These are phyloP conservation scores for Tulasnella sp. DNA, from an alignment of 768 basidiomycete species.

Conservation along the genomic window DNA sequence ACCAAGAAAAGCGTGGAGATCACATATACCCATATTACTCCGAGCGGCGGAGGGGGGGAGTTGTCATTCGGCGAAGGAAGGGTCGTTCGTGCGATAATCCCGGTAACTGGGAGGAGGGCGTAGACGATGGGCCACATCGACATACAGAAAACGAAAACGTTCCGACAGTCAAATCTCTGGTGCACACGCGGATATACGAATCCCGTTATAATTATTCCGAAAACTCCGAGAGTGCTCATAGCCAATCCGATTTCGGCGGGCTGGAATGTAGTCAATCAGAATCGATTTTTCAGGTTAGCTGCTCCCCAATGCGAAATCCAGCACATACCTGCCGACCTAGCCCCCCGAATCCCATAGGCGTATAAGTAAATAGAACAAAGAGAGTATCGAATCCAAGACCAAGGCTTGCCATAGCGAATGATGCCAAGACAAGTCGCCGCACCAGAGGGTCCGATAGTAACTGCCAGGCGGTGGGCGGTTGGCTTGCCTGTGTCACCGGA, in stretches of 20 bases:
- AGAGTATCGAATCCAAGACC: slow-evolving; percentile 58
- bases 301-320: background rate
- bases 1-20: slow-evolving; percentile 9
- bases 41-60: background rate
- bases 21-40: slow-evolving; percentile 21
- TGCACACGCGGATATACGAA: slow-evolving; percentile 30
- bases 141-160: slow-evolving; percentile 27
- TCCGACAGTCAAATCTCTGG: slow-evolving; percentile 22
- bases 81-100: slow-evolving; percentile 22
- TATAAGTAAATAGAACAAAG: slow-evolving; percentile 66
- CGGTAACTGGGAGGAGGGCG: slow-evolving; percentile 24
- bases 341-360: slow-evolving; percentile 36
- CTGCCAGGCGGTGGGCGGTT: background rate
- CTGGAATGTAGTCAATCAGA: slow-evolving; percentile 12
- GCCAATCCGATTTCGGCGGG: slow-evolving; percentile 30
- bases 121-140: slow-evolving; percentile 29
- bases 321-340: slow-evolving; percentile 6
- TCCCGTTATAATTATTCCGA: slow-evolving; percentile 24
- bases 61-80: background rate
- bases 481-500: background rate
- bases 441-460: slow-evolving; percentile 7
- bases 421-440: slow-evolving; percentile 18
- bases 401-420: slow-evolving; percentile 45
- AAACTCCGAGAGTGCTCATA: slow-evolving; percentile 27
- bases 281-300: background rate